A percentile compares a stretch with the other conserved stretches of the same genome.
Conservation (phyloP, 2,329 filamentous ascomycete species). For the Nakataea oryzae region DNA sequence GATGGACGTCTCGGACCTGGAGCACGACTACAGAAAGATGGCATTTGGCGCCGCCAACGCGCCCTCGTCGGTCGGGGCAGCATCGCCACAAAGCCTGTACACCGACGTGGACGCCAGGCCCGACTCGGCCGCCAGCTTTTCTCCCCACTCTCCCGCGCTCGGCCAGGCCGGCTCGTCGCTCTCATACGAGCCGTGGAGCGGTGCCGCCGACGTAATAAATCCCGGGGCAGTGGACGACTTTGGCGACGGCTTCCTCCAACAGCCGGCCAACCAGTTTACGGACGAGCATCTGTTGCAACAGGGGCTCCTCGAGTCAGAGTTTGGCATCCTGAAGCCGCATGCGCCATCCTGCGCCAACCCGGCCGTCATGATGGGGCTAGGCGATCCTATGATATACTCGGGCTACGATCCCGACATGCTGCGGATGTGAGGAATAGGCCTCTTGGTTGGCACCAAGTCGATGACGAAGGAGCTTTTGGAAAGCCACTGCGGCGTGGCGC, state of each 20-base stretch:
- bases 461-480: too few relatives aligned
- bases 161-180: neutral
- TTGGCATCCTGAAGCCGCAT: conserved; percentile 41
- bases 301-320: conserved; percentile 37
- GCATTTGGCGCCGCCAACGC: conserved; percentile 28
- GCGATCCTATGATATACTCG: conserved; percentile 48
- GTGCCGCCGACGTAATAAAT: neutral
- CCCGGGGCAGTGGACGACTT: neutral
- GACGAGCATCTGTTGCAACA: conserved; percentile 37
- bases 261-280: conserved; percentile 23
- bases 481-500: too few relatives aligned
- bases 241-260: conserved; percentile 7
- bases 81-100: conserved; percentile 45
- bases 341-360: conserved; percentile 39
- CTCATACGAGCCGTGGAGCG: neutral
- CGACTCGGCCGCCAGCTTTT: conserved; percentile 10
- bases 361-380: conserved; percentile 46
- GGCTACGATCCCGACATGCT: conserved; percentile 36
- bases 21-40: conserved; percentile 40
- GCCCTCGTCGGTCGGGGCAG: conserved; percentile 24
- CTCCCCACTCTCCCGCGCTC: conserved; percentile 13
- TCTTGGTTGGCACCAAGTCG: too few relatives aligned
- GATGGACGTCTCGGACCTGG: conserved; percentile 43
- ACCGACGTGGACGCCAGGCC: conserved; percentile 28
- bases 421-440: conserved; percentile 20